These are phyloP conservation scores for Thermothielavioides terrestris DNA, from an alignment of 495 filamentous ascomycete genomes.

Conservation along the genomic window DNA sequence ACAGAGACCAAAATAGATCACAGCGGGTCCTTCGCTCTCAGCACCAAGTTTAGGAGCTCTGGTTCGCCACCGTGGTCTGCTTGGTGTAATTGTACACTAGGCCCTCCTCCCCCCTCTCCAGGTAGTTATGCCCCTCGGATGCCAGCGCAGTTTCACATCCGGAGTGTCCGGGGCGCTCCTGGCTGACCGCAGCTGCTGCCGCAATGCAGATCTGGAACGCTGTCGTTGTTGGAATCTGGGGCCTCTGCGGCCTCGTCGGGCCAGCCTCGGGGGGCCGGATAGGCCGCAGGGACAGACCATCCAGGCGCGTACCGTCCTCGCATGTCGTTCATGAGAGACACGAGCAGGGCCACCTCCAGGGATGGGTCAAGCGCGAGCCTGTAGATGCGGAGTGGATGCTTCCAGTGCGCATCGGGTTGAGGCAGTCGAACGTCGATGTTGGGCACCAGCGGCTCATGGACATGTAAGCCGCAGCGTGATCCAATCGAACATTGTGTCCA, in stretches of 20 bases:
- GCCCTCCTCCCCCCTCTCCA: background rate
- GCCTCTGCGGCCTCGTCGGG: background rate
- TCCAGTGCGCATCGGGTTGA: constrained; percentile 28
- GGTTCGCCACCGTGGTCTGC: constrained; percentile 6
- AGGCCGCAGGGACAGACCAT: background rate
- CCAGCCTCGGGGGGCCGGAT: background rate
- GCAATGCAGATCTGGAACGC: background rate
- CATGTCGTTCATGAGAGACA: constrained; percentile 17
- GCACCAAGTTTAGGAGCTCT: too few relatives aligned
- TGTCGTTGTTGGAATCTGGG: background rate
- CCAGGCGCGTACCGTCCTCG: background rate
- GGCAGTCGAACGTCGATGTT: constrained; percentile 22
- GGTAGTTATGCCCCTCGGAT: background rate
- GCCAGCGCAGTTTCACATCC: background rate
- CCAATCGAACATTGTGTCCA: constrained; percentile 27
- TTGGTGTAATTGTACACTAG: background rate
- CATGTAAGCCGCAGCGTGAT: constrained; percentile 13
- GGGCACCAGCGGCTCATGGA: constrained; percentile 29
- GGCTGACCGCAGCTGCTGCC: background rate
- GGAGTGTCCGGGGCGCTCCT: background rate
- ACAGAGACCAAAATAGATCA: constrained; percentile 1
- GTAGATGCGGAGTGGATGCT: constrained; percentile 20
- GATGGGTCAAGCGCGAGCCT: constrained; percentile 25
- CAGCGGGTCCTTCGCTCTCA: background rate
- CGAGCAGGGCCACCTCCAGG: constrained; percentile 9